Conservation (phyloP, 805 yeast genomes). For the Candida bentonensis region DNA sequence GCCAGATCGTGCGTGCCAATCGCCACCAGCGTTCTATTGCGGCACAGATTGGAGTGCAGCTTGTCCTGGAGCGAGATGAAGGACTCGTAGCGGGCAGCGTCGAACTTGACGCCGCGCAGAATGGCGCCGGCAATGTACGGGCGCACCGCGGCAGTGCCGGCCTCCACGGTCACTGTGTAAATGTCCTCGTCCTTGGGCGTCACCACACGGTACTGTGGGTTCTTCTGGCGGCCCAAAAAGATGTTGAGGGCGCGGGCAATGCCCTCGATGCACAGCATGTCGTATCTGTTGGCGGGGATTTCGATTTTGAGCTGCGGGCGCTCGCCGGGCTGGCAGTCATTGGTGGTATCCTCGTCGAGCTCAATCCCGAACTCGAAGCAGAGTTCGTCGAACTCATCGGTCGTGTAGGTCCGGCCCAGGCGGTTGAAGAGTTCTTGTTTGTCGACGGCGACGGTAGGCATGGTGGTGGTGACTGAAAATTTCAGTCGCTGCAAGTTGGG, state of each 20-base stretch:
- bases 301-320: conserved; percentile 96
- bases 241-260: conserved; percentile 90
- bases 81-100: conserved; percentile 77
- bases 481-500: conserved; percentile 2
- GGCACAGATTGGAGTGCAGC: conserved; percentile 86
- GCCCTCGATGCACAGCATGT: conserved; percentile 96
- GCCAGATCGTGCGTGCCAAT: conserved; percentile 97
- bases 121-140: conserved; percentile 95
- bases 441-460: conserved; percentile 97
- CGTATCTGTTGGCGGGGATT: conserved; percentile 96
- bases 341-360: conserved; percentile 93
- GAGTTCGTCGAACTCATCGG: conserved; percentile 89
- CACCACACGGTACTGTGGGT: conserved; percentile 55
- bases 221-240: conserved; percentile 52
- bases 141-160: conserved; percentile 60
- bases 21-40: conserved; percentile 94
- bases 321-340: conserved; percentile 70
- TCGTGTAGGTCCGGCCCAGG: conserved; percentile 47
- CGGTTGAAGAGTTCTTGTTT: conserved; percentile 80
- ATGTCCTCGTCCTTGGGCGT: conserved; percentile 40
- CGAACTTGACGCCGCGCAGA: conserved; percentile 68
- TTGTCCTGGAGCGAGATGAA: conserved; percentile 94
- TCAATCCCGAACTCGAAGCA: conserved; percentile 97
- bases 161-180: conserved; percentile 53
- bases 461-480: conserved; percentile 18